A percentile compares a stretch with the other conserved stretches of the same genome.
Evolutionary conservation across 352 stramenopile genomes (phyloP).

Genomic region (Elongisporangium anandrum): DNA sequence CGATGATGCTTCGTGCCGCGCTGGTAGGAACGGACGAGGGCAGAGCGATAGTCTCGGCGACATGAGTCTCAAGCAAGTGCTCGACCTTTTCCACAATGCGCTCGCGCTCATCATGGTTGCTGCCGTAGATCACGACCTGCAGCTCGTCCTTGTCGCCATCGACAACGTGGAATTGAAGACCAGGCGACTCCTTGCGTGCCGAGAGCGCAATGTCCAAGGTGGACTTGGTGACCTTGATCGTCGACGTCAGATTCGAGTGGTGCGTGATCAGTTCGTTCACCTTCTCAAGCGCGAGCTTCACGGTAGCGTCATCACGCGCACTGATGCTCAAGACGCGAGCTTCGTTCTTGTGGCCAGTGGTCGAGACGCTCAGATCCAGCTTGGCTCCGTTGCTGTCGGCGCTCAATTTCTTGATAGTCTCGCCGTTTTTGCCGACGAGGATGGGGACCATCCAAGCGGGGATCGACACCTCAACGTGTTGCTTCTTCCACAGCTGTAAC

Average conservation of each 20-base stretch:
- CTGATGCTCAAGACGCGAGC: conserved; percentile 61
- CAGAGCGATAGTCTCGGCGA: conserved; percentile 44
- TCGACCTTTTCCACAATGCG: conserved; percentile 59
- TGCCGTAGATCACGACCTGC: conserved; percentile 51
- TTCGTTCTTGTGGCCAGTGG: conserved; percentile 13
- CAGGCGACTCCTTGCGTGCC: conserved; percentile 36
- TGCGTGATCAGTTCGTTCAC: conserved; percentile 46
- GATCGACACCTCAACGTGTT: conserved; percentile 62
- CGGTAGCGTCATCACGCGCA: conserved; percentile 52
- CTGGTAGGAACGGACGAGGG: conserved; percentile 28
- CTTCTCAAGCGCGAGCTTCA: conserved; percentile 52
- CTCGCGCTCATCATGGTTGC: conserved; percentile 51
- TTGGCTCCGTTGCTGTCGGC: conserved; percentile 47
- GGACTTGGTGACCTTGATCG: conserved; percentile 31
- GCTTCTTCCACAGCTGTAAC: conserved; percentile 54
- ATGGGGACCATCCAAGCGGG: conserved; percentile 61
- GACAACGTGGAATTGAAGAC: conserved; percentile 54
- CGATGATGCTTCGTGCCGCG: conserved; percentile 44
- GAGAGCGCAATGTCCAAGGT: conserved; percentile 54
- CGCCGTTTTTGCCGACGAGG: conserved; percentile 68
- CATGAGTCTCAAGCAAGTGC: conserved; percentile 44
- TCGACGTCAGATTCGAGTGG: conserved; percentile 46
- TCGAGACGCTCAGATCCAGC: conserved; percentile 41
- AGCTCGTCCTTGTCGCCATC: conserved; percentile 32
- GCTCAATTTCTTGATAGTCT: conserved; percentile 74